Percentiles rank a stretch among this genome's conserved stretches.
phyloP scores from a whole-genome alignment of 108 stramenopile genomes.

The Licmophora abbreviata region DNA sequence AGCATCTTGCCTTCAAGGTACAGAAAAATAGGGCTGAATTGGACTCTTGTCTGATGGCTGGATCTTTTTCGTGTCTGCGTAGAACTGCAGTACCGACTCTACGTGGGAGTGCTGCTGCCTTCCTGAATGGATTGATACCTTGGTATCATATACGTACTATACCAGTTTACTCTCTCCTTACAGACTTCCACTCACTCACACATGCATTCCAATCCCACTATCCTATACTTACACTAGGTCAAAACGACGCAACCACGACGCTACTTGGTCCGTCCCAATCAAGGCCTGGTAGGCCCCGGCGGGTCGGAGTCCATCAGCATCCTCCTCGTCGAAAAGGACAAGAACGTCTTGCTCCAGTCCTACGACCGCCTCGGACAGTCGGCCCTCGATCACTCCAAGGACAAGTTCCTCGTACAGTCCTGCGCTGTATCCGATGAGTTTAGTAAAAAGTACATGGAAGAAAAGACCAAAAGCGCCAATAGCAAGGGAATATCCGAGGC shows the following conservation, averaged over 20 bases:
- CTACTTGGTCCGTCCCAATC: slow-evolving; percentile 87
- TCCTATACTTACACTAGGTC: slow-evolving; percentile 44
- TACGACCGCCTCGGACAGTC: slow-evolving; percentile 85
- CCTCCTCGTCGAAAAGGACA: slow-evolving; percentile 84
- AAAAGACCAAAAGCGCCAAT: slow-evolving; percentile 15
- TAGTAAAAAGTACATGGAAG: slow-evolving; percentile 16
- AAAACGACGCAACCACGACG: slow-evolving; percentile 90
- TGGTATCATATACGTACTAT: not conserved
- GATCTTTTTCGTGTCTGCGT: no score
- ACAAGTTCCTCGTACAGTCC: slow-evolving; percentile 86
- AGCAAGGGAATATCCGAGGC: slow-evolving; percentile 61
- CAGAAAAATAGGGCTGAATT: no score
- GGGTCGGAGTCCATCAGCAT: slow-evolving; percentile 69
- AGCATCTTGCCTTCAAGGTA: no score
- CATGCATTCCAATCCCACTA: not conserved
- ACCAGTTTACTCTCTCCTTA: not conserved
- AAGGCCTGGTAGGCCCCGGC: slow-evolving; percentile 77
- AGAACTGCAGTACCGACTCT: not conserved
- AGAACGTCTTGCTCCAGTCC: slow-evolving; percentile 67
- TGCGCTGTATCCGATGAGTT: slow-evolving; percentile 49
- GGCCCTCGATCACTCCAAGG: slow-evolving; percentile 86
- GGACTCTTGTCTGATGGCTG: no score
- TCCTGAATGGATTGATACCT: not conserved
- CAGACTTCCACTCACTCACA: not conserved
- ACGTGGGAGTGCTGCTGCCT: not conserved